phyloP scores from a whole-genome alignment of 495 filamentous ascomycete species.

The Hypoxylon fragiforme region DNA sequence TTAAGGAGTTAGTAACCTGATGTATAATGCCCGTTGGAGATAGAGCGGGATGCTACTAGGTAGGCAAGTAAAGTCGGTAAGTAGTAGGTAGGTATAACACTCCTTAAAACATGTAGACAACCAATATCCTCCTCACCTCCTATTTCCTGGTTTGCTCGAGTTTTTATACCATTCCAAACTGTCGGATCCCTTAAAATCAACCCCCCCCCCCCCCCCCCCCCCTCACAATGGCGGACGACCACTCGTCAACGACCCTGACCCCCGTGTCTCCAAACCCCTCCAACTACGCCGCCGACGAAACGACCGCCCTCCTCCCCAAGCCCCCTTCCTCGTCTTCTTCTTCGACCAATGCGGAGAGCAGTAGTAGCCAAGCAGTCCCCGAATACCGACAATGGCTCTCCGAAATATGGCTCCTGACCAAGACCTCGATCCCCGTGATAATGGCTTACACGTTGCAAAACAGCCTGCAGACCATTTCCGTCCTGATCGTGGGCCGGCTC shows the following conservation, averaged over 20 bases:
- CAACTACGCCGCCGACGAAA: conserved; percentile 49
- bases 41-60: too few relatives aligned
- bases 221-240: conserved; percentile 14
- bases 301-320: conserved; percentile 54
- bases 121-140: too few relatives aligned
- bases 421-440: conserved; percentile 77
- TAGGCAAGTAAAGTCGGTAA: too few relatives aligned
- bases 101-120: too few relatives aligned
- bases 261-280: conserved; percentile 9
- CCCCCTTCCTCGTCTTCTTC: too few relatives aligned
- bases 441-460: conserved; percentile 89
- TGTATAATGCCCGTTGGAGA: too few relatives aligned
- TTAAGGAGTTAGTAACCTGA: too few relatives aligned
- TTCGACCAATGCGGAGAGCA: too few relatives aligned
- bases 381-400: conserved; percentile 44
- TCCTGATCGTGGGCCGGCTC: conserved; percentile 77
- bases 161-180: neutral
- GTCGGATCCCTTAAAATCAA: neutral
- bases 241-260: conserved; percentile 5
- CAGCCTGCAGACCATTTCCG: conserved; percentile 82
- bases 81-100: too few relatives aligned
- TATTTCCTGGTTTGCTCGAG: too few relatives aligned
- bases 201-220: neutral
- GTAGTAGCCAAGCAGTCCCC: conserved; percentile 5
- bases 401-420: conserved; percentile 72